Evolutionary conservation across 345 rosid genomes (phyloP), one percentile per base, ranked within the genome.

Genomic region (Eucalyptus tenuipes): DNA sequence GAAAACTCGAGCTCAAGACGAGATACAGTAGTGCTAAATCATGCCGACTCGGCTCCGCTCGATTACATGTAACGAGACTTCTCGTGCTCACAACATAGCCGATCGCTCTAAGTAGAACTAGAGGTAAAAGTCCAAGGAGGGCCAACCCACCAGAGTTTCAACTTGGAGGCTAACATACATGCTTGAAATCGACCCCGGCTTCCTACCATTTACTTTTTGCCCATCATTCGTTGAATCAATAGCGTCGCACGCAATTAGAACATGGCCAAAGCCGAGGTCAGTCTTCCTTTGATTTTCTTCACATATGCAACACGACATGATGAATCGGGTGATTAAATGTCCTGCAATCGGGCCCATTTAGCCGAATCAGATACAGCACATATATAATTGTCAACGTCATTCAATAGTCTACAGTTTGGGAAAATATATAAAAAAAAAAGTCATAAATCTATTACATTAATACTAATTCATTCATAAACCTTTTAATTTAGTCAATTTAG

Each of bases 381-480:
- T 10, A 55, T 66, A 15, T 66, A 66, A 66, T 66, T 7, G 0
- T 66, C 6, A 4, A 15, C 6, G 3, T 68, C 42, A 31, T 68
- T 68, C 80, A 8, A 68, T 17, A 3, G 13, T 68, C 7, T 33
- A 68, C 3, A 71, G 12, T 37, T 33, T 71, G 44, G 24, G 22
- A 5, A 55, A 55, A 10, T 8, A 4, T 55, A 55, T 0, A 17
- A 17, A 17, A 22, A 22, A 53, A 44, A 7, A 0, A 5, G 27
- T 55, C 1, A 8, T 55, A 55, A 2, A 55, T 24, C 0, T 55
- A 55, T 55, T 55, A 8, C 0, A 55, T 55, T 55, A 24, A 0
- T 55, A 55, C 0, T 22, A 55, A 0, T 55, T 55, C 3, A 24
- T 9, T 55, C 3, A 24, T 55, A 55, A 55, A 10, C 0, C 0